Evolutionary conservation across 169 alveolate genomes (phyloP), one percentile per base, ranked within the genome.

Genomic region (Hepatocystis sp.): DNA sequence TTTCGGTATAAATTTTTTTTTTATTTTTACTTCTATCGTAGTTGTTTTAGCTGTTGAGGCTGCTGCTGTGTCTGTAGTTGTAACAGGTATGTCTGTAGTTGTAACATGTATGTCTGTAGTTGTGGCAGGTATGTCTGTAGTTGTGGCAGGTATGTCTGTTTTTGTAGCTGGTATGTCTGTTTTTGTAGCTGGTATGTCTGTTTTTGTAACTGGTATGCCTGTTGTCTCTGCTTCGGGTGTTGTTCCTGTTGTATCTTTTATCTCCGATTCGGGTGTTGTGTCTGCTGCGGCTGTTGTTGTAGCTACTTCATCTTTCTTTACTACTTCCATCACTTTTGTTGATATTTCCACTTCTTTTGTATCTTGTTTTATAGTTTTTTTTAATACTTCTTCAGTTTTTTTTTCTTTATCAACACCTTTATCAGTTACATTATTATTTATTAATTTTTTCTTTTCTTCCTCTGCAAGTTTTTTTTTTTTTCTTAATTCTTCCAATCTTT

Each of bases 401-500:
- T 10, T 28, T 0, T 7, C 27, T 25, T 28, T 40, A 2, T 55
- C 21, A 7, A 28, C 64, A 7, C 47, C 10, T 36, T 5, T 36
- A 7, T 36, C 42, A 0, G n/a, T 55, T 25, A 23, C 8, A 19
- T 30, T n/a, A 15, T 34, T 39, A 4, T 52, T 23, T 0, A 25
- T 42, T 0, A 49, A 52, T 8, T 10, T 7, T 4, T 52, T 19
- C 0, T n/a, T 21, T 15, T 30, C 25, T 0, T 27, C n/a, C 3
- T 67, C 49, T 36, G 5, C 10, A 7, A 23, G 21, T 56, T 30
- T 17, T 36, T 76, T 76, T 63, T 63, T 30, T 47, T 60, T 78
- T 65, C 88, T 78, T 39, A 60, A 36, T 32, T 60, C 66, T 52
- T 78, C 88, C 47, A 78, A 52, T 34, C 42, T 63, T 47, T 30